Percentiles rank a stretch among this genome's conserved stretches.
Conservation (phyloP, 148 eudicot species). For the Dysphania ambrosioides region DNA sequence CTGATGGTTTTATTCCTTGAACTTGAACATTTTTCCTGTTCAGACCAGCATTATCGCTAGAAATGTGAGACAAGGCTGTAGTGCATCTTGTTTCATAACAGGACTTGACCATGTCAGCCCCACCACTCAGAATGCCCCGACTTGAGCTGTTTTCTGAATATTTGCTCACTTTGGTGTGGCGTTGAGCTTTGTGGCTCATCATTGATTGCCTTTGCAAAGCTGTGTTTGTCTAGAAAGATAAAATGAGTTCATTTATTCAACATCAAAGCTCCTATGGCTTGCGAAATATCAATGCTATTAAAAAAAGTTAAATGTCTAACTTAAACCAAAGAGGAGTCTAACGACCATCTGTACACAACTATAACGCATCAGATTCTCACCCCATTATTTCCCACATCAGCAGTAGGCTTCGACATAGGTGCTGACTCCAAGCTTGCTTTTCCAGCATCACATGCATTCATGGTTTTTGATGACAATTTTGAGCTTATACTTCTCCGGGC, state of each 20-base stretch:
- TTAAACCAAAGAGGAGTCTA: not conserved
- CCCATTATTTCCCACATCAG: constrained; percentile 35
- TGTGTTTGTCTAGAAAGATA: constrained; percentile 33
- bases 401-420: constrained; percentile 37
- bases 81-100: constrained; percentile 23
- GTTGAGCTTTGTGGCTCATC: constrained; percentile 26
- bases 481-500: constrained; percentile 40
- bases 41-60: constrained; percentile 17
- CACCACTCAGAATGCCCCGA: constrained; percentile 24
- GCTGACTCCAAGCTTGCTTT: constrained; percentile 30
- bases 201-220: constrained; percentile 24
- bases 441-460: constrained; percentile 30
- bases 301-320: not conserved
- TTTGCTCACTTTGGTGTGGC: constrained; percentile 25
- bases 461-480: constrained; percentile 34
- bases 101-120: constrained; percentile 28
- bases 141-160: constrained; percentile 31
- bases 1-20: constrained; percentile 62
- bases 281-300: not conserved
- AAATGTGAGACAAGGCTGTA: constrained; percentile 26
- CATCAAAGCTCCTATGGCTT: not conserved
- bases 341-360: not conserved
- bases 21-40: constrained; percentile 25
- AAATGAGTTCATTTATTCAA: not conserved
- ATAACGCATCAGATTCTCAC: constrained; percentile 37